phyloP scores from a whole-genome alignment of 1,284 basidiomycete species.

The Singerocomus rubriflavus region DNA sequence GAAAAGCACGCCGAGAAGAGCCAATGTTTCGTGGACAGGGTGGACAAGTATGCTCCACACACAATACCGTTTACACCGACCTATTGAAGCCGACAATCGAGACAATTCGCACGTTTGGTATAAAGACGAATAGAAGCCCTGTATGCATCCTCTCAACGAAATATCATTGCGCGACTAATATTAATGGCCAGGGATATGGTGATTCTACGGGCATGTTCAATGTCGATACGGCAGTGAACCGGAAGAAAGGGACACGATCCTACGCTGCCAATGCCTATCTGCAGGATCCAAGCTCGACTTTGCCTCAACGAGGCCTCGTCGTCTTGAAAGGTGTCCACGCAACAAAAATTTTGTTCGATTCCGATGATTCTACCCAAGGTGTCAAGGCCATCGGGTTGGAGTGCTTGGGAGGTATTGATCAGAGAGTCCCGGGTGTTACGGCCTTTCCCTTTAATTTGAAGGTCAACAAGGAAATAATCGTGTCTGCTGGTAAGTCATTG shows the following conservation, averaged over 20 bases:
- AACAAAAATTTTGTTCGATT: slow-evolving; percentile 14
- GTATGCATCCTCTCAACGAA: slow-evolving; percentile 4
- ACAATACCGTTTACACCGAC: slow-evolving; percentile 18
- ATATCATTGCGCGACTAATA: slow-evolving; percentile 1
- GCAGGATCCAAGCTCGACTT: slow-evolving; percentile 8
- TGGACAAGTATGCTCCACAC: slow-evolving; percentile 16
- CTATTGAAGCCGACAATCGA: slow-evolving; percentile 17
- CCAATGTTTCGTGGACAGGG: slow-evolving; percentile 13
- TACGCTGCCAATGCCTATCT: slow-evolving; percentile 22
- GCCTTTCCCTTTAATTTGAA: slow-evolving; percentile 5
- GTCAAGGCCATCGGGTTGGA: slow-evolving; percentile 12
- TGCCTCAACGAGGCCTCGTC: slow-evolving; percentile 18
- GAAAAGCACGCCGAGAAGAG: slow-evolving; percentile 13
- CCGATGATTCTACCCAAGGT: background rate
- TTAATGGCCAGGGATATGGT: slow-evolving; percentile 12
- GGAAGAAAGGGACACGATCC: slow-evolving; percentile 16
- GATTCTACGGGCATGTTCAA: slow-evolving; percentile 25
- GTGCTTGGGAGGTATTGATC: slow-evolving; percentile 16
- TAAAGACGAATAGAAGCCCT: slow-evolving; percentile 17
- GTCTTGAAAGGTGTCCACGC: slow-evolving; percentile 10
- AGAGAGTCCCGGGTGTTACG: slow-evolving; percentile 1
- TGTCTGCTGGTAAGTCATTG: slow-evolving; percentile 12
- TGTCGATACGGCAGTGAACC: slow-evolving; percentile 18
- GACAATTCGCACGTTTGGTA: slow-evolving; percentile 9
- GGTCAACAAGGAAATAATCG: slow-evolving; percentile 12